A percentile compares a stretch with the other conserved stretches of the same genome.
Conservation (phyloP, 345 rosid species). For the Clausena lansium region DNA sequence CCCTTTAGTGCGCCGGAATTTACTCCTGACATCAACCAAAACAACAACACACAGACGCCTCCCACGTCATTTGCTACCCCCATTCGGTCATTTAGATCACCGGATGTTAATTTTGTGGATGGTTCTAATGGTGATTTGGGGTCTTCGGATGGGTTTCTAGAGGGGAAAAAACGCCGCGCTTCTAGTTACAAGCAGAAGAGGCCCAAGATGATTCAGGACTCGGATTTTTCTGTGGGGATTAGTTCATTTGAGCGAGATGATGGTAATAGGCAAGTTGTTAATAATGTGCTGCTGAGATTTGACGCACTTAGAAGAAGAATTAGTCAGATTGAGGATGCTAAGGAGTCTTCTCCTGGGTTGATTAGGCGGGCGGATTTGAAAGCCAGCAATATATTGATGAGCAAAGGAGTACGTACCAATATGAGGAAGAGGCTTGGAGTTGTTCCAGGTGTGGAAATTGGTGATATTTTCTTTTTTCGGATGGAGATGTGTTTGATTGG, state of each 20-base stretch:
- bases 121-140: constrained; percentile 27
- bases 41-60: constrained; percentile 29
- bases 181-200: constrained; percentile 15
- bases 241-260: constrained; percentile 33
- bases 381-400: constrained; percentile 49
- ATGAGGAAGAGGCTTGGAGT: constrained; percentile 58
- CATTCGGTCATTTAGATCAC: constrained; percentile 48
- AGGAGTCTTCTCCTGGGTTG: constrained; percentile 26
- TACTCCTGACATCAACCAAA: constrained; percentile 43
- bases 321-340: constrained; percentile 47
- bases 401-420: constrained; percentile 61
- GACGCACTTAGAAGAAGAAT: constrained; percentile 52
- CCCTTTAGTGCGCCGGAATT: constrained; percentile 41
- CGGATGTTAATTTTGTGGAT: constrained; percentile 11
- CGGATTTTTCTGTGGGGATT: constrained; percentile 24
- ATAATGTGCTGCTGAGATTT: constrained; percentile 38
- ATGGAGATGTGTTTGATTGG: constrained; percentile 89
- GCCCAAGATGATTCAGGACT: constrained; percentile 11
- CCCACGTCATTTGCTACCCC: constrained; percentile 43
- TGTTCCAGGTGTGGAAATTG: constrained; percentile 86
- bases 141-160: constrained; percentile 1
- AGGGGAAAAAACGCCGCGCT: constrained; percentile 2
- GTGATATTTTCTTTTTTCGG: constrained; percentile 79
- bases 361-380: constrained; percentile 48
- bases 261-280: constrained; percentile 41